Evolutionary conservation across 139 green algal genomes (phyloP), one percentile per base, ranked within the genome.

Genomic region (Penium margaritaceum): DNA sequence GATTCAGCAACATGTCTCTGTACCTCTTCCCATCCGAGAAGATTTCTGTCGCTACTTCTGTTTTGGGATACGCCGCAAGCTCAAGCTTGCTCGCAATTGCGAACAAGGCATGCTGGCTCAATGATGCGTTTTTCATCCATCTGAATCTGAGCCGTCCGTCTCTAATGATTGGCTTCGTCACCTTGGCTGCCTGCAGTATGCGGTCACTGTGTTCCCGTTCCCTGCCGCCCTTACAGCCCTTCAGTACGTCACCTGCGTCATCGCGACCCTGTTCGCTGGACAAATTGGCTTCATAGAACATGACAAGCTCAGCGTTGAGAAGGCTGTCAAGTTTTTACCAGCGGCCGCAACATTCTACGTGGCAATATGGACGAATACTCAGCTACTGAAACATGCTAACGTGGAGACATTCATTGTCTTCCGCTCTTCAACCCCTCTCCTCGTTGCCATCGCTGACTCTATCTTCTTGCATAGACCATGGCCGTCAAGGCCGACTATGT

Each of bases 331-430:
- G 19, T 76, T 76, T 27, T 72, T 76, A 24, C 69, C 60, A 14
- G 58, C 69, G n/a, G 69, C 55, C 17, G 19, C 72, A 14, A 35
- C 72, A 17, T 76, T 76, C 58, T 76, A 74, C 57, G 24, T 76
- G 17, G 53, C 69, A 17, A 54, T 76, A 53, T 73, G 73, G 29
- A 74, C 69, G 17, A 76, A 76, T 35, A 76, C 58, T 29, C 30
- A 76, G 69, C 58, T 76, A 15, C 69, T 76, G 32, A 53, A 62
- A 29, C 34, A 76, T 54, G 69, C 69, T 30, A 76, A 70, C 36
- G 57, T 76, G 3, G 69, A 76, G 7, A 76, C 69, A 38, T 76
- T 76, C 69, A 71, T 76, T 43, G 58, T 76, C 24, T 76, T 76
- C 55, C 61, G 69, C 19, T 76, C 69, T 27, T 76, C 54, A 15